These are phyloP conservation scores for Phytophthora syringae DNA, from an alignment of 352 stramenopile genomes.

Conservation along the genomic window DNA sequence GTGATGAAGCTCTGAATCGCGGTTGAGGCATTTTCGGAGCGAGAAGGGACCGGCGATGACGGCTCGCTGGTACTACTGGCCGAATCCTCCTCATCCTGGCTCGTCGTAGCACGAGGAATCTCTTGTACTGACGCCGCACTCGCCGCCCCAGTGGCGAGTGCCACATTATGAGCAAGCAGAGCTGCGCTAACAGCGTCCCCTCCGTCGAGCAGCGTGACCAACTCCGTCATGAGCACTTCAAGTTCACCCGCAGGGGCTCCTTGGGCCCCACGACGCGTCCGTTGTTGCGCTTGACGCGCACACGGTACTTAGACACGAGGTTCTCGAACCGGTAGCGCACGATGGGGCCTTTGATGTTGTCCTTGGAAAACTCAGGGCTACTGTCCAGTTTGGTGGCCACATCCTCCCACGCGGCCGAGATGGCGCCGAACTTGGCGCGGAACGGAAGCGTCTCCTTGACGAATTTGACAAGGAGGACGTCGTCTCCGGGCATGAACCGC, in stretches of 20 bases:
- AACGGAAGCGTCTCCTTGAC: constrained; percentile 42
- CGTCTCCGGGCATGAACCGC: constrained; percentile 39
- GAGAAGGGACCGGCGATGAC: constrained; percentile 9
- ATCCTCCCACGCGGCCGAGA: constrained; percentile 41
- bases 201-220: constrained; percentile 37
- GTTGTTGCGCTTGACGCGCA: constrained; percentile 40
- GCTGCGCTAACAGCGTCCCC: constrained; percentile 33
- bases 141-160: constrained; percentile 20
- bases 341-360: constrained; percentile 39
- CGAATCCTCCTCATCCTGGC: constrained; percentile 28
- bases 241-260: constrained; percentile 34
- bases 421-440: constrained; percentile 41
- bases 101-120: constrained; percentile 5
- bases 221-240: constrained; percentile 43
- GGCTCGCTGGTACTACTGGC: constrained; percentile 23
- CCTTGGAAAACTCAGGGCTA: constrained; percentile 35
- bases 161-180: constrained; percentile 34
- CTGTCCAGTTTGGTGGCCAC: constrained; percentile 36
- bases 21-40: constrained; percentile 3
- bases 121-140: constrained; percentile 5
- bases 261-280: constrained; percentile 35
- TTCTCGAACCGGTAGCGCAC: constrained; percentile 50
- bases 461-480: constrained; percentile 34
- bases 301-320: constrained; percentile 38
- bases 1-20: constrained; percentile 26